phyloP scores from a whole-genome alignment of 2,329 filamentous ascomycete species.

The Emericellopsis atlantica region DNA sequence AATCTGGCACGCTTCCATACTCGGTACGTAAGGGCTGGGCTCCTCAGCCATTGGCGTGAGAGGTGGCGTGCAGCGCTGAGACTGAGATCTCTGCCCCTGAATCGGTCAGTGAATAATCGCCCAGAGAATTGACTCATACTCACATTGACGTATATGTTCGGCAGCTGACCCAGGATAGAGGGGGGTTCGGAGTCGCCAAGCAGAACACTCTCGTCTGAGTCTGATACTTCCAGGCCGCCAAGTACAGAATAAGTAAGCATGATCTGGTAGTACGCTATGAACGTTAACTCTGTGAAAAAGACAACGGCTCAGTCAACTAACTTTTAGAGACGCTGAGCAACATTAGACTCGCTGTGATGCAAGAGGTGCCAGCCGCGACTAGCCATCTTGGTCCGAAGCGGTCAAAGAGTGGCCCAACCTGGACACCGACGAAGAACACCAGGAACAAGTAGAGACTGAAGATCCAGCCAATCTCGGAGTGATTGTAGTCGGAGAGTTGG shows the following conservation, averaged over 20 bases:
- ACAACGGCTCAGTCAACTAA: background rate
- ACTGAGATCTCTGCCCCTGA: too few relatives aligned
- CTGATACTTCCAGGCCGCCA: constrained; percentile 39
- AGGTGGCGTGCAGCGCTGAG: too few relatives aligned
- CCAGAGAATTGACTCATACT: too few relatives aligned
- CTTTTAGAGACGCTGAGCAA: constrained; percentile 53
- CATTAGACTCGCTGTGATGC: constrained; percentile 50
- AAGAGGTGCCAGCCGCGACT: constrained; percentile 49
- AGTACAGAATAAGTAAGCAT: constrained; percentile 56
- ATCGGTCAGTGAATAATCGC: too few relatives aligned
- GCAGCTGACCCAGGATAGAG: too few relatives aligned
- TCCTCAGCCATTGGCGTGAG: too few relatives aligned
- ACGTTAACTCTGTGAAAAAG: too few relatives aligned
- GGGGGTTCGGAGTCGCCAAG: background rate
- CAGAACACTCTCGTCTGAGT: background rate
- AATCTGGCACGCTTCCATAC: too few relatives aligned
- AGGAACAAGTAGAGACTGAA: constrained; percentile 73
- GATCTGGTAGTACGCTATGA: constrained; percentile 55
- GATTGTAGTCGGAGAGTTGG: constrained; percentile 54
- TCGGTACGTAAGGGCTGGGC: too few relatives aligned
- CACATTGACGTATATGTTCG: too few relatives aligned
- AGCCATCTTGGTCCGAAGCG: constrained; percentile 56
- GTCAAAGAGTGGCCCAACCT: constrained; percentile 75
- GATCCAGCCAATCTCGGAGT: constrained; percentile 72
- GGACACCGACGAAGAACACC: constrained; percentile 69